Base-by-base conservation (phyloP, 345 rosid genomes). In the Salix dunnii region DNA sequence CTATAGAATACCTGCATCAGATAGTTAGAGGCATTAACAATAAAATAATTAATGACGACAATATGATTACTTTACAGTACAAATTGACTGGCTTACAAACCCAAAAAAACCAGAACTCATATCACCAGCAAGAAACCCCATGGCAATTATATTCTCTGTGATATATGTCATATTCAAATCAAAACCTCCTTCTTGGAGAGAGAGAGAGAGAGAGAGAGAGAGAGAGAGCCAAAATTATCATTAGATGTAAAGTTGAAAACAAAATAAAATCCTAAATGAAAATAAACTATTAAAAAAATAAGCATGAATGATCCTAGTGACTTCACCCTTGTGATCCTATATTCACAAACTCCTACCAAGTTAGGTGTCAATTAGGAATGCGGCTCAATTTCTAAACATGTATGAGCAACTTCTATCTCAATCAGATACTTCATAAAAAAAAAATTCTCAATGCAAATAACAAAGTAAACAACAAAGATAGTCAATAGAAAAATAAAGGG, bases 121-220 rank as follows among this genome's bases (percentile, higher is more conserved):
- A 81, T 91, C 95, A 79, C 97, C 97, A 82, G 97, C 97, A 85
- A 96, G 97, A 79, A 92, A 92, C n/a, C 97, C 97, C 97, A 92
- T 92, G 33, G 97, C 97, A 82, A 91, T 91, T 31, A 92, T 85
- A 75, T 92, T 92, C 87, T 92, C 97, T 9, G 94, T 92, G 80
- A 91, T 91, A 72, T 91, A 92, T 18, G 95, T 91, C 87, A 91
- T 81, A 84, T 91, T 96, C 87, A 92, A 84, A 85, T 92, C 97
- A 78, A 92, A 92, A 64, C 91, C 97, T 82, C 95, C 97, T 81
- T 92, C 97, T 95, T 92, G 76, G 55, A 85, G 21, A 67, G 12
- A 84, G 67, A 67, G 16, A 84, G 67, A 20, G 35, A 71, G n/a
- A n/a, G n/a, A n/a, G n/a, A n/a, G n/a, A n/a, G n/a, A n/a, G n/a